Base-by-base conservation (phyloP, 768 basidiomycete species). In the Macrolepiota dolichaula region DNA sequence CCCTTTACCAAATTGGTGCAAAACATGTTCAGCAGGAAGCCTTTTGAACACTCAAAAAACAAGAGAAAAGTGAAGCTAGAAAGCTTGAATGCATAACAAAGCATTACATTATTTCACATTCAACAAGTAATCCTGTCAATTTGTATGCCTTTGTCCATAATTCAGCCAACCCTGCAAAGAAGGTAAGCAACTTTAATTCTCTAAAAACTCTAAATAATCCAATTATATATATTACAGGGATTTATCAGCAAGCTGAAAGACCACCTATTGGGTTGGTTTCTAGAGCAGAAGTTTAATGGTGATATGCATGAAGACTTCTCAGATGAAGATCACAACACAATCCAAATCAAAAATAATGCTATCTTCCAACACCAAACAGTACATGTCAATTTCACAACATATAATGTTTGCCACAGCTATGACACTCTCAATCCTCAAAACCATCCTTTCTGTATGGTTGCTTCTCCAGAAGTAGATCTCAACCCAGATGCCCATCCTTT, bases 181-280 rank as follows among this genome's bases (percentile, higher is more conserved):
- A 40, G 38, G 38, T 13, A 40, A 40, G 17, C 11, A 4, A 1
- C 0, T 40, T 40, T 40, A 40, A 4, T 9, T 15, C 11, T 40
- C 4, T 15, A 40, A 4, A 40, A 40, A 12, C 37, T 38, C 37
- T 38, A n/a, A n/a, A n/a, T n/a, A n/a, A n/a, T n/a, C n/a, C n/a
- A n/a, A n/a, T n/a, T 40, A n/a, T 13, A n/a, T 40, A 40, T n/a
- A 10, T 40, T 1, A 40, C 3, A 46, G 73, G 70, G 49, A 64
- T 29, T 75, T 76, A 36, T 74, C 2, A 63, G 73, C 0, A 70
- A 77, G 42, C 68, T 80, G 6, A 37, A 76, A 54, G 65, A 75
- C 27, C 72, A 79, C 57, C 62, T 76, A 10, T 69, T 77, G 0
- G 71, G 70, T 0, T 72, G 75, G 4, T 47, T 75, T 9, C 66